Evolutionary conservation across 1,139 yeast genomes (phyloP), one percentile per base, ranked within the genome.

Genomic region (Geotrichum citri-aurantii): DNA sequence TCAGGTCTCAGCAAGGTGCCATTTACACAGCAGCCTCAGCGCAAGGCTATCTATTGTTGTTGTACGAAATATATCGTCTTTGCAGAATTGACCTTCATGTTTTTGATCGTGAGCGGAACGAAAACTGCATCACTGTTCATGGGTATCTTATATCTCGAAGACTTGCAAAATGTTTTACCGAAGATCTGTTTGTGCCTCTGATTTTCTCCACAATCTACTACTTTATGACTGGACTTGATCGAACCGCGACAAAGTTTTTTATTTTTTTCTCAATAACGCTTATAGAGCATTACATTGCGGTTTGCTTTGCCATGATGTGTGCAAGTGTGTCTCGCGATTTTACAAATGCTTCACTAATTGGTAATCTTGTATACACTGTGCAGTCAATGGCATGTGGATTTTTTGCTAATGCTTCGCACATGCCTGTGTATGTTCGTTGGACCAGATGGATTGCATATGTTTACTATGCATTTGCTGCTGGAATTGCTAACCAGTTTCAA

Each of bases 391-490:
- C 91, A 0, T 85, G 91, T 71, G 96, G 96, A 0, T 88, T 83
- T 71, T 88, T 87, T 66, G 88, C 85, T 23, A 88, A 87, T 70
- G 83, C 92, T 0, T 75, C 78, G 19, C 79, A 84, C 1, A 81
- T 88, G 85, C 96, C 96, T 0, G 95, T 88, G 3, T 89, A 89
- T 67, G 95, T 89, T 3, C 78, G 92, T 46, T 89, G 96, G 96
- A 78, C 85, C 5, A 87, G 85, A 67, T 89, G 88, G 70, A 72
- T 84, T 56, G 84, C 92, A 0, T 86, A 83, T 66, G 80, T 86
- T 59, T 89, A 93, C 88, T 88, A 86, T 66, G 85, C 84, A 0
- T 86, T 86, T 71, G 95, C 95, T 0, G 85, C 87, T 0, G 70
- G 85, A 59, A 66, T 79, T 21, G 79, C 90, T 0, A 86, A 85